Base-by-base conservation (phyloP, 352 stramenopile species). In the Pythium periplocum region DNA sequence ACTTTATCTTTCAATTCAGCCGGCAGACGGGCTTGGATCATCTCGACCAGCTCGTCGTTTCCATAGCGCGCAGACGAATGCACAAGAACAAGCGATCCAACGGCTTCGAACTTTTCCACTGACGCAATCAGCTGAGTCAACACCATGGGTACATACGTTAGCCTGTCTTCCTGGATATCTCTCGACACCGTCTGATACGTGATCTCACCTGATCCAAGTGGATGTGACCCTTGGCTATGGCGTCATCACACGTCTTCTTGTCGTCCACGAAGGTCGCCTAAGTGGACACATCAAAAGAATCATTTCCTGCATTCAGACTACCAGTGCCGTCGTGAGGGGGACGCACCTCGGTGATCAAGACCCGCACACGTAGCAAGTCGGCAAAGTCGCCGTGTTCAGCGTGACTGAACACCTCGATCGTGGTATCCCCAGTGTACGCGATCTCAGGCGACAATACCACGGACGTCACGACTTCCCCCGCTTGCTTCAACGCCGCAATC, bases 391-490 rank as follows among this genome's bases (percentile, higher is more conserved):
- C 38, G 36, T 61, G 52, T 1, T 57, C 51, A 3, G 49, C 65
- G 31, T 61, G 45, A 9, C 65, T 44, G 37, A 92, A 92, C 32
- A 81, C 62, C 4, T 87, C 69, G 32, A 73, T 72, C 4, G 71
- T 87, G 6, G 83, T 94, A 59, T 94, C 83, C 17, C 83, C 83
- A 6, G 83, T 94, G 68, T 94, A 94, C 33, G 81, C 83, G 53
- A 94, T 82, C 55, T 86, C 72, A 0, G 83, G 78, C 1, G 48
- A 70, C 30, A 75, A 17, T 4, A 61, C 41, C 0, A 51, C 48
- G 4, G 43, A 55, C 6, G 71, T 86, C 44, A 92, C 68, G 30
- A 72, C 61, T 2, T 78, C 55, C 6, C 81, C 81, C 9, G 68
- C 56, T 2, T 73, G 67, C 36, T 61, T 67, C 6, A 84, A 41